Base-by-base conservation (phyloP, 345 rosid genomes). In the Populus davidiana region DNA sequence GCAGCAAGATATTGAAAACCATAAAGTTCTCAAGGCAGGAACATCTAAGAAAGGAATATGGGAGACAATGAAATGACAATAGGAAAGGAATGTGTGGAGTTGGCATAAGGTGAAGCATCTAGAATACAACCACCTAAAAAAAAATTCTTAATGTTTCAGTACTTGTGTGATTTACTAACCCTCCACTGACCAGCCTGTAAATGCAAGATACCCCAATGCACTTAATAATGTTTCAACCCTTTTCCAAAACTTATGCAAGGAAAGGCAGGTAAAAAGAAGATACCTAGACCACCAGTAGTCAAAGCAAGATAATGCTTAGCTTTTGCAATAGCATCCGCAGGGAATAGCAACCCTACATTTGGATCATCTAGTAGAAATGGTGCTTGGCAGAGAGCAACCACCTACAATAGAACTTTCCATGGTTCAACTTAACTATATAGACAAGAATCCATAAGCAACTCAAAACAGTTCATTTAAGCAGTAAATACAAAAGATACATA, bases 361-460 rank as follows among this genome's bases (percentile, higher is more conserved):
- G 99, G 96, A 86, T 96, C 98, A 71, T 96, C 94, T 69, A 93
- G 93, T 65, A 96, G 89, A 88, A 92, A 93, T 44, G 99, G 97
- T 77, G 99, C 99, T 87, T 96, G 99, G 86, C 98, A 96, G 69
- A 93, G 88, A 54, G 99, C 99, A 88, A 93, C 89, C 79, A 96
- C 98, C 98, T 96, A 88, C 79, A 77, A 44, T 47, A 69, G 35
- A 71, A 80, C 75, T 41, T 78, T 50, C 47, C 66, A 50, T 72
- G 54, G 75, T 81, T 87, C 75, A 85, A 67, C 71, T 18, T 59
- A 68, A 73, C 25, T 82, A 74, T 38, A 31, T 31, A 64, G 18
- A 38, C 27, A 69, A 70, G 29, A 80, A 68, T 66, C 25, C 71
- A 71, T n/a, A 50, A 50, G 56, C 21, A 18, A 50, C 56, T 50